A percentile compares a stretch with the other conserved stretches of the same genome.
These are phyloP conservation scores for Pseudoturritis turrita DNA, from an alignment of 345 rosid genomes.

Conservation along the genomic window DNA sequence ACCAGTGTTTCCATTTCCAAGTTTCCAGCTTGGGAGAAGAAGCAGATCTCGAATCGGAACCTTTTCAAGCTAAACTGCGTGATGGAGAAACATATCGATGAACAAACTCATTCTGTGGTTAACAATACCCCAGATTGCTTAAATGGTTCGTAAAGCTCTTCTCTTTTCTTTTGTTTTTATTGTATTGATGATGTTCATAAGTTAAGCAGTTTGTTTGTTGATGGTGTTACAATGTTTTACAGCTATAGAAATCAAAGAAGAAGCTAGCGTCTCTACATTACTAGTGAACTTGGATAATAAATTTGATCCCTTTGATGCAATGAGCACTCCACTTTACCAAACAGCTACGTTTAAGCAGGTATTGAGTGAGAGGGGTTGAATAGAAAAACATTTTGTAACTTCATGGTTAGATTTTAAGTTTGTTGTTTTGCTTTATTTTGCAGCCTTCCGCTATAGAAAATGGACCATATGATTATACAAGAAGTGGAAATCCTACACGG, in stretches of 20 bases:
- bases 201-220: background rate
- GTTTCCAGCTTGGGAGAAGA: slow-evolving; percentile 31
- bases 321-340: slow-evolving; percentile 89
- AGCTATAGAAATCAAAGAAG: slow-evolving; percentile 50
- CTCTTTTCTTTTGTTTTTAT: background rate
- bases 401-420: background rate
- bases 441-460: slow-evolving; percentile 76
- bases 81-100: slow-evolving; percentile 42
- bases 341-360: slow-evolving; percentile 96
- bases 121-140: slow-evolving; percentile 29
- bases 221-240: slow-evolving; percentile 11
- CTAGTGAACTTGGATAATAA: slow-evolving; percentile 62
- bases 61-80: slow-evolving; percentile 42
- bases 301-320: slow-evolving; percentile 80
- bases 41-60: slow-evolving; percentile 18
- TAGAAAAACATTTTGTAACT: background rate
- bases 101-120: slow-evolving; percentile 37
- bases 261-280: slow-evolving; percentile 65
- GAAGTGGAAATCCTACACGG: slow-evolving; percentile 97
- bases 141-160: slow-evolving; percentile 33
- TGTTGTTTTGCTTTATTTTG: slow-evolving; percentile 18
- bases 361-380: background rate
- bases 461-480: slow-evolving; percentile 92
- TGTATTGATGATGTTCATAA: background rate
- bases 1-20: slow-evolving; percentile 27